Percentiles rank a stretch among this genome's conserved stretches.
Evolutionary conservation across 495 filamentous ascomycete species (phyloP).

Genomic region (Aspergillus conjunctus): DNA sequence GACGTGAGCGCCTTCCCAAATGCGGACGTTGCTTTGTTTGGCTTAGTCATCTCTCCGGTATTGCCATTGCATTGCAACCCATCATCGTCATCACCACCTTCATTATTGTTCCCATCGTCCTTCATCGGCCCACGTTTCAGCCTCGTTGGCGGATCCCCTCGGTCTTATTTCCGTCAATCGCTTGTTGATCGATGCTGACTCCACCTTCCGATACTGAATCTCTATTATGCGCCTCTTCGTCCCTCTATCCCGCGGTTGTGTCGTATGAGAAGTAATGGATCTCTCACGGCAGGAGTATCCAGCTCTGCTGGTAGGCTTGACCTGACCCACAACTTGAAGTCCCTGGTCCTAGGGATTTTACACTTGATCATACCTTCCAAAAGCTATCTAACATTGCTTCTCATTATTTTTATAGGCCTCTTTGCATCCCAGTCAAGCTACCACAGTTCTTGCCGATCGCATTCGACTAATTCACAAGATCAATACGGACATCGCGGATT

Average conservation of each 20-base stretch:
- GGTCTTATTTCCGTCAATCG: constrained; percentile 3
- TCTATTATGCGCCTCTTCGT: constrained; percentile 46
- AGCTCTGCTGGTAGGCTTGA: constrained; percentile 80
- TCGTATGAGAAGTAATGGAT: constrained; percentile 60
- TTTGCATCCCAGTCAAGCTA: constrained; percentile 83
- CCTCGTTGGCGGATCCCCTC: constrained; percentile 4
- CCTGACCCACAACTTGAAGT: constrained; percentile 18
- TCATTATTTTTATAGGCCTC: constrained; percentile 59
- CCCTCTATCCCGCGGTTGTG: constrained; percentile 18
- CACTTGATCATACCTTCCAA: background rate
- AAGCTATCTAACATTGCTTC: constrained; percentile 7
- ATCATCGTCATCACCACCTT: constrained; percentile 23
- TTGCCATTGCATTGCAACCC: constrained; percentile 8
- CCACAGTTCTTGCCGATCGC: constrained; percentile 81
- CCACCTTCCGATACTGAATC: background rate
- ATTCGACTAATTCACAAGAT: constrained; percentile 82
- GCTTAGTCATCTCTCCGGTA: constrained; percentile 21
- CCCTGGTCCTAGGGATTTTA: constrained; percentile 10
- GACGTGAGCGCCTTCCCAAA: constrained; percentile 14
- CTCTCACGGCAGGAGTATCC: constrained; percentile 93
- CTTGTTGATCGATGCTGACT: constrained; percentile 3
- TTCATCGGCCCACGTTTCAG: constrained; percentile 4
- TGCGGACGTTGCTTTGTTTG: constrained; percentile 8
- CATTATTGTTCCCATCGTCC: constrained; percentile 4
- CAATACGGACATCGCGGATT: constrained; percentile 93